Base-by-base conservation (phyloP, 768 basidiomycete species). In the Russula sp. region DNA sequence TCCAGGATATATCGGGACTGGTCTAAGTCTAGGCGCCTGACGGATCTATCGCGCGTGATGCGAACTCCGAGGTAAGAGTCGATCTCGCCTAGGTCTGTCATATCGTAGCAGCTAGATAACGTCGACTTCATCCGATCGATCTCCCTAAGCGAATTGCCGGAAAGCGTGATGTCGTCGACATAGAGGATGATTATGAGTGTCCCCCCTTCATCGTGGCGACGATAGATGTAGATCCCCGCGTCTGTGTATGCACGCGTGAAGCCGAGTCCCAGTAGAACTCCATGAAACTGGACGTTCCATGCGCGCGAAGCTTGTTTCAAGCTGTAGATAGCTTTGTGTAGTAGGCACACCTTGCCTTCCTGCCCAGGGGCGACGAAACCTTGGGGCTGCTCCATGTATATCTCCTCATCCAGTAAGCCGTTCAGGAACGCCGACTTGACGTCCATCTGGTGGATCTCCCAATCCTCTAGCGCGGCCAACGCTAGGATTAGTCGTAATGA, bases 381-480 rank as follows among this genome's bases (percentile, higher is more conserved):
- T 39, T 61, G 48, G 11, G 72, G 70, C n/a, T 27, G 22, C 22
- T 27, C 22, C 22, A 27, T 27, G 22, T 27, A 27, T 1, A 27
- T 27, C 22, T 69, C 69, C 45, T 72, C 69, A 18, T 73, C 64
- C 2, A 74, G 65, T 4, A 66, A 35, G 16, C 73, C 70, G 62
- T 75, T 66, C 7, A 74, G 72, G 64, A 69, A 74, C 2, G 70
- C 71, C 18, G 37, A 55, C 27, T 27, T 27, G 22, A 27, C 22
- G 22, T 27, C 22, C 22, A 27, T 27, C 22, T 27, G 22, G 22
- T 27, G 22, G 22, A 27, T 27, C 22, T 27, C 22, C 22, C 22
- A 27, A 27, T 27, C 22, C 22, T 27, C 22, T 27, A 27, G 22
- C 2, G 22, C 22, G 2, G 22, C 22, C 22, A 27, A 27, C 22